These are phyloP conservation scores for Conticribra guillardii DNA, from an alignment of 108 stramenopile genomes.

Conservation along the genomic window DNA sequence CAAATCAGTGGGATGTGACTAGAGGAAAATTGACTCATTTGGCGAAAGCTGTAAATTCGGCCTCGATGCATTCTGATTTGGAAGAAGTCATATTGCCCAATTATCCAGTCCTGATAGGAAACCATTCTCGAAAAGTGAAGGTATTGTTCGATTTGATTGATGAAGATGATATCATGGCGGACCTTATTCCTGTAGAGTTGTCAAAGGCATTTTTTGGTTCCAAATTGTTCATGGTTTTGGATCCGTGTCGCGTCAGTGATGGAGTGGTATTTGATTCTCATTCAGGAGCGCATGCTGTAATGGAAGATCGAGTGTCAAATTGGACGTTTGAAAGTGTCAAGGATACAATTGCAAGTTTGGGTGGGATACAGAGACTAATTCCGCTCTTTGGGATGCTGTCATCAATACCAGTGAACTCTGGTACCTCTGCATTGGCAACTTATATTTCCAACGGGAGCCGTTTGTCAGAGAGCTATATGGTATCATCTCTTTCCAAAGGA, in stretches of 20 bases:
- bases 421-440: too few species aligned
- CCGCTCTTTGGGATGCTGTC: slow-evolving; percentile 50
- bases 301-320: slow-evolving; percentile 40
- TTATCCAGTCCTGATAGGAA: slow-evolving; percentile 35
- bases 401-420: slow-evolving; percentile 12
- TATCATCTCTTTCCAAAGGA: slow-evolving; percentile 12
- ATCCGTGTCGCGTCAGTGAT: slow-evolving; percentile 58
- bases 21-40: slow-evolving; percentile 33
- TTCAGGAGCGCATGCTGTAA: slow-evolving; percentile 51
- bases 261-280: slow-evolving; percentile 60
- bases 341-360: slow-evolving; percentile 67
- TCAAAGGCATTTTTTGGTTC: slow-evolving; percentile 53
- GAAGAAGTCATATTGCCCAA: slow-evolving; percentile 43
- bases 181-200: slow-evolving; percentile 29
- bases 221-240: slow-evolving; percentile 74
- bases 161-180: slow-evolving; percentile 28
- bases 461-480: background rate
- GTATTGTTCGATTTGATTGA: slow-evolving; percentile 39
- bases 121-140: slow-evolving; percentile 10
- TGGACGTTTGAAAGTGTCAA: slow-evolving; percentile 63
- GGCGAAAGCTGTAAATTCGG: slow-evolving; percentile 39
- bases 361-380: slow-evolving; percentile 71
- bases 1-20: slow-evolving; percentile 40
- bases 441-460: too few species aligned
- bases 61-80: slow-evolving; percentile 38